These are phyloP conservation scores for Hymenoscyphus albidus DNA, from an alignment of 2,329 filamentous ascomycete species.

Conservation along the genomic window DNA sequence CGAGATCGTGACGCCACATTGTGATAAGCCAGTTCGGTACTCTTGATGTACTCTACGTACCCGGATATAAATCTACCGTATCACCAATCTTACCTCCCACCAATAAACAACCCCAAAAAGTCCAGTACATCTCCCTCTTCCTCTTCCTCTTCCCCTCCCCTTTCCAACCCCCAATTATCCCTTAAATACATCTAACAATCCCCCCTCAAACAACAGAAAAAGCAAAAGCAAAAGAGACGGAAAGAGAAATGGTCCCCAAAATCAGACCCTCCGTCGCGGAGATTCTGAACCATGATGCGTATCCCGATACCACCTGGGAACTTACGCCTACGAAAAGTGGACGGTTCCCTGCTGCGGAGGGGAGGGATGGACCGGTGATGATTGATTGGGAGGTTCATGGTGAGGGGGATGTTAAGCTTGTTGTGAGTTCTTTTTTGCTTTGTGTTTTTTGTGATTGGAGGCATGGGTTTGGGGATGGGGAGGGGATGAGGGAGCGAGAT, in stretches of 20 bases:
- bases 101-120: too few relatives aligned
- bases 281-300: constrained; percentile 63
- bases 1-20: too few relatives aligned
- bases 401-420: constrained; percentile 61
- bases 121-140: too few relatives aligned
- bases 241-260: constrained; percentile 14
- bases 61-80: background rate
- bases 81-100: background rate
- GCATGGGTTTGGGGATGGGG: background rate
- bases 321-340: constrained; percentile 63
- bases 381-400: constrained; percentile 81
- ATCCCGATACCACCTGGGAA: constrained; percentile 61
- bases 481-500: background rate
- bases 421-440: constrained; percentile 46
- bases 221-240: background rate
- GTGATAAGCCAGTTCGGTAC: too few relatives aligned
- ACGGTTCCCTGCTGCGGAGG: constrained; percentile 59
- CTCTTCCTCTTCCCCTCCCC: too few relatives aligned
- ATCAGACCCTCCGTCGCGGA: constrained; percentile 47
- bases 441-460: background rate
- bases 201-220: background rate
- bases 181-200: too few relatives aligned
- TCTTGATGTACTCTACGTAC: too few relatives aligned
- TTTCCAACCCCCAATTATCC: too few relatives aligned
- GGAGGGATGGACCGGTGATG: constrained; percentile 69